These are phyloP conservation scores for Exophiala phaeomuriformis DNA, from an alignment of 2,329 filamentous ascomycete species.

Conservation along the genomic window DNA sequence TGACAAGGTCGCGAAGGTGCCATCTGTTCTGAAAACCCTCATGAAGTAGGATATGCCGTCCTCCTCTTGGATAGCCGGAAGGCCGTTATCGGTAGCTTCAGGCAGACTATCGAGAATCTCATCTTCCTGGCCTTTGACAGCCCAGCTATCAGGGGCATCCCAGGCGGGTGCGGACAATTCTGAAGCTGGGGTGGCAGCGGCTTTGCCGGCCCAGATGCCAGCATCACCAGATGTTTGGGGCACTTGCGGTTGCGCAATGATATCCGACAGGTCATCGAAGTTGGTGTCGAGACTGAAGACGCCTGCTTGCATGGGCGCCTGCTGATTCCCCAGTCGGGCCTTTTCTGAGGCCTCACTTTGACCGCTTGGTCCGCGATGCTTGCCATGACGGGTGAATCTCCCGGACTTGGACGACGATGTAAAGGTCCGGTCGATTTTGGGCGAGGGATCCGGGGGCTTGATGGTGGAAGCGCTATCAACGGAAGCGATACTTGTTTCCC, in stretches of 20 bases:
- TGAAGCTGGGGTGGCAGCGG: slow-evolving; percentile 30
- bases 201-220: slow-evolving; percentile 31
- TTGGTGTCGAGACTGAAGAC: slow-evolving; percentile 81
- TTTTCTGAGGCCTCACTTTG: slow-evolving; percentile 47
- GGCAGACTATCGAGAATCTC: slow-evolving; percentile 33
- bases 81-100: slow-evolving; percentile 55
- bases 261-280: slow-evolving; percentile 83
- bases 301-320: slow-evolving; percentile 41
- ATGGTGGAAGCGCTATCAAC: slow-evolving; percentile 30
- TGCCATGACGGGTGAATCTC: slow-evolving; percentile 20
- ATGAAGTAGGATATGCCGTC: slow-evolving; percentile 78
- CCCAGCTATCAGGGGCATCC: slow-evolving; percentile 97
- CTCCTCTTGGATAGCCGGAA: slow-evolving; percentile 63
- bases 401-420: slow-evolving; percentile 24
- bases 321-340: slow-evolving; percentile 36
- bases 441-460: slow-evolving; percentile 26
- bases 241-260: slow-evolving; percentile 60
- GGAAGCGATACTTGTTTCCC: slow-evolving; percentile 30
- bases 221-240: slow-evolving; percentile 57
- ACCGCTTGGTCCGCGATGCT: slow-evolving; percentile 20
- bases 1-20: slow-evolving; percentile 87
- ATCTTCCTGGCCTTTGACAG: slow-evolving; percentile 59
- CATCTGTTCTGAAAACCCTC: slow-evolving; percentile 87
- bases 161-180: slow-evolving; percentile 54
- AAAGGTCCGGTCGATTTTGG: slow-evolving; percentile 24